phyloP scores from a whole-genome alignment of 495 filamentous ascomycete species.

The Aspergillus sclerotioniger region DNA sequence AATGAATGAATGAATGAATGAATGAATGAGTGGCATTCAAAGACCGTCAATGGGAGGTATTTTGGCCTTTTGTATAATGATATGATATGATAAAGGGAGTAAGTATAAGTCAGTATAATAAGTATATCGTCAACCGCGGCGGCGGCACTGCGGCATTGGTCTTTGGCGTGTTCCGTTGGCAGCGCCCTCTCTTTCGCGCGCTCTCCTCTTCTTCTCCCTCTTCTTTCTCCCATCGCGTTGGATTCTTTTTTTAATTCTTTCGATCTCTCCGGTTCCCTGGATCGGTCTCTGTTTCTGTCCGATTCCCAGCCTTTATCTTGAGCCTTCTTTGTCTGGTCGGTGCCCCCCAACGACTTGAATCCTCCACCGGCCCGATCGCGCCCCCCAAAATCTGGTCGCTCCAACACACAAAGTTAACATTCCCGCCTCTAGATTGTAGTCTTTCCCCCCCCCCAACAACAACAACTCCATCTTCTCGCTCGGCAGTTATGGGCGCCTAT shows the following conservation, averaged over 20 bases:
- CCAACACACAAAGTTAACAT: no score
- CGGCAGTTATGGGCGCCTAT: slow-evolving; percentile 13
- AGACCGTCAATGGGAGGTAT: no score
- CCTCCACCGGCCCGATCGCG: no score
- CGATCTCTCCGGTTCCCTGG: slow-evolving; percentile 1
- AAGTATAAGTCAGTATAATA: no score
- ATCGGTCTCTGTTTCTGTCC: not conserved
- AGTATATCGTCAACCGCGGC: no score
- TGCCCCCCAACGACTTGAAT: no score
- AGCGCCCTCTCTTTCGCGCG: not conserved
- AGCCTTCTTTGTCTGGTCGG: not conserved
- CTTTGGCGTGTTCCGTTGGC: slow-evolving; percentile 19
- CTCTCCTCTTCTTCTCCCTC: slow-evolving; percentile 3
- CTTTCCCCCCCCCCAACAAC: not conserved
- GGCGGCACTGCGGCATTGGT: slow-evolving; percentile 24
- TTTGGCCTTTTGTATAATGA: not conserved
- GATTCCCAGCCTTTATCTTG: not conserved
- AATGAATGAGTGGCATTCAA: no score
- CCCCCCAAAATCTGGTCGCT: no score
- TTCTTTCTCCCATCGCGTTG: slow-evolving; percentile 9
- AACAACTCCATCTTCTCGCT: not conserved
- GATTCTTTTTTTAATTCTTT: slow-evolving; percentile 5
- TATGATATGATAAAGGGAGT: not conserved
- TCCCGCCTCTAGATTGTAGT: not conserved
- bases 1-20: no score